Evolutionary conservation across 2,329 filamentous ascomycete species (phyloP).

Genomic region (Penicillium sp.): DNA sequence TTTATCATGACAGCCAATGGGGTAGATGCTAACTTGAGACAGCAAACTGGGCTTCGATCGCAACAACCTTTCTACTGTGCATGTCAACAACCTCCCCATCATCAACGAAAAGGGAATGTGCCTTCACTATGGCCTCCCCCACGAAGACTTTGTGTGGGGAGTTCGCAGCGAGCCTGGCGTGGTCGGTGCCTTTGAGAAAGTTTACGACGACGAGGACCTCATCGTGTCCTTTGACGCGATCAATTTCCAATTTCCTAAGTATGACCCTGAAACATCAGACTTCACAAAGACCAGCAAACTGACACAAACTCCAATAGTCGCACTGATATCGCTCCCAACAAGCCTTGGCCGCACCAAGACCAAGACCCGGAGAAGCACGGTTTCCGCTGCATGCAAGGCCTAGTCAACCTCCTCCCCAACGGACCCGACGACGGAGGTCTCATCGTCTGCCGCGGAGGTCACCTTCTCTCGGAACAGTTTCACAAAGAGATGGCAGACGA

Average conservation of each 20-base stretch:
- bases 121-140: constrained; percentile 51
- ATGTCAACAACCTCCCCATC: constrained; percentile 38
- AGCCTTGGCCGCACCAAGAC: constrained; percentile 54
- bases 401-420: constrained; percentile 50
- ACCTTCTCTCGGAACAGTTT: constrained; percentile 38
- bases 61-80: constrained; percentile 39
- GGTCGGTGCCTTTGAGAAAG: constrained; percentile 51
- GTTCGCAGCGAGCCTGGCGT: constrained; percentile 55
- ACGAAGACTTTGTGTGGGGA: constrained; percentile 56
- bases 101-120: constrained; percentile 57
- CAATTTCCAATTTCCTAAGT: constrained; percentile 51
- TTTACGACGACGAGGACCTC: constrained; percentile 52
- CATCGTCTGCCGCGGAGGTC: constrained; percentile 39
- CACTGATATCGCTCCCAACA: constrained; percentile 34
- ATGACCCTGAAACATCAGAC: not conserved
- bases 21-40: not conserved
- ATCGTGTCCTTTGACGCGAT: constrained; percentile 56
- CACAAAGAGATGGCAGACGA: constrained; percentile 34
- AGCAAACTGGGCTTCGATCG: constrained; percentile 43
- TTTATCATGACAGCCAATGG: too few relatives aligned
- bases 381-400: constrained; percentile 57
- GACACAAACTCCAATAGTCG: constrained; percentile 9
- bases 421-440: constrained; percentile 46
- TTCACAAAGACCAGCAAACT: not conserved
- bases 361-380: constrained; percentile 51